Percentiles rank a stretch among this genome's conserved stretches.
phyloP scores from a whole-genome alignment of 352 stramenopile genomes.

The Phytophthora fragariaefolia region DNA sequence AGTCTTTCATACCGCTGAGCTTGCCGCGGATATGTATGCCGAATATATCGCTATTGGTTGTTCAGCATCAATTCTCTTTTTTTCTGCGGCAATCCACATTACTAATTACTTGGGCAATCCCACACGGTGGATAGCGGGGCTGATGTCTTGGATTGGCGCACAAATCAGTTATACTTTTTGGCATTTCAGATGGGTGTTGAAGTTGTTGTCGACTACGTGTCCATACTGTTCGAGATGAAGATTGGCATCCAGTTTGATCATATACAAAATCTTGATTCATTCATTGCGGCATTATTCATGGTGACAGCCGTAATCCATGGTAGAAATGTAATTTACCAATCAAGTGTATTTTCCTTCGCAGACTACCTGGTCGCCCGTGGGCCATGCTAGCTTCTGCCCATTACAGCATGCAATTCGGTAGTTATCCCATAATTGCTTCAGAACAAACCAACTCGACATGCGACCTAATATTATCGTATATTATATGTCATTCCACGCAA shows the following conservation, averaged over 20 bases:
- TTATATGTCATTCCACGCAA: too few species aligned
- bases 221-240: constrained; percentile 13
- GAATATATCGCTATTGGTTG: constrained; percentile 4
- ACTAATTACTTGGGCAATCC: not conserved
- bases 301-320: constrained; percentile 30
- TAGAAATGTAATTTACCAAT: too few species aligned
- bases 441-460: too few species aligned
- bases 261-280: constrained; percentile 21
- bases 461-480: too few species aligned
- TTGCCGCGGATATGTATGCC: not conserved
- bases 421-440: too few species aligned
- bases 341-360: too few species aligned
- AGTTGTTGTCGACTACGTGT: constrained; percentile 22
- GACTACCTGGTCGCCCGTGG: too few species aligned
- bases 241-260: constrained; percentile 24
- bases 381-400: too few species aligned
- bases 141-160: not conserved
- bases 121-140: not conserved
- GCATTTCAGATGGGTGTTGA: constrained; percentile 16
- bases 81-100: not conserved
- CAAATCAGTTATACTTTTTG: constrained; percentile 17
- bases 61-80: constrained; percentile 8
- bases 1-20: not conserved
- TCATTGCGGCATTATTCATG: constrained; percentile 37
- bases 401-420: too few species aligned